phyloP scores from a whole-genome alignment of 228 moss, liverwort and hornwort genomes.

The Sphagnum magellanicum region DNA sequence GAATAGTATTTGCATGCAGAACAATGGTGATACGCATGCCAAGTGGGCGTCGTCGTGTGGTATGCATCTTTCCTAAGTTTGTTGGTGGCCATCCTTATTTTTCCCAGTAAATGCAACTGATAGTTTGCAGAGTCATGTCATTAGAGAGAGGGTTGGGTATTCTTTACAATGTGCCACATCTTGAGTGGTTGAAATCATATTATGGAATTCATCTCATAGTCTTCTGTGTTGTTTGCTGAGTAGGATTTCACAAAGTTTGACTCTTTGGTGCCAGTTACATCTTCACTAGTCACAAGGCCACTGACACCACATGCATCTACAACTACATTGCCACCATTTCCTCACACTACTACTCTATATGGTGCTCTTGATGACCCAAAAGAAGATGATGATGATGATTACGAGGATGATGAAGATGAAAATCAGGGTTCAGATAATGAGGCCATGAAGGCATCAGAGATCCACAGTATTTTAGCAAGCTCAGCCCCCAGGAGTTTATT shows the following conservation, averaged over 20 bases:
- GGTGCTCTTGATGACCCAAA: not conserved
- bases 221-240: not conserved
- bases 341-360: not conserved
- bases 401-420: no score
- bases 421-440: not conserved
- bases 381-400: no score
- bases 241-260: conserved; percentile 81
- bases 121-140: no score
- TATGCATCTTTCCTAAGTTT: not conserved
- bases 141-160: no score
- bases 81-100: no score
- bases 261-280: conserved; percentile 54
- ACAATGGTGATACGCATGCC: conserved; percentile 71
- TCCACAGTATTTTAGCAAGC: not conserved
- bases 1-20: conserved; percentile 12
- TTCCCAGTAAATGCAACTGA: no score
- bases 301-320: not conserved
- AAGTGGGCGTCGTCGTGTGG: conserved; percentile 67
- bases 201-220: no score
- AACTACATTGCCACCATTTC: not conserved
- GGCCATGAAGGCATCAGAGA: not conserved
- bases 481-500: not conserved
- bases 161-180: no score
- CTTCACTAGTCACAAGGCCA: not conserved
- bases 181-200: no score